These are phyloP conservation scores for Monosporascus sp. DNA, from an alignment of 2,329 filamentous ascomycete species.

Conservation along the genomic window DNA sequence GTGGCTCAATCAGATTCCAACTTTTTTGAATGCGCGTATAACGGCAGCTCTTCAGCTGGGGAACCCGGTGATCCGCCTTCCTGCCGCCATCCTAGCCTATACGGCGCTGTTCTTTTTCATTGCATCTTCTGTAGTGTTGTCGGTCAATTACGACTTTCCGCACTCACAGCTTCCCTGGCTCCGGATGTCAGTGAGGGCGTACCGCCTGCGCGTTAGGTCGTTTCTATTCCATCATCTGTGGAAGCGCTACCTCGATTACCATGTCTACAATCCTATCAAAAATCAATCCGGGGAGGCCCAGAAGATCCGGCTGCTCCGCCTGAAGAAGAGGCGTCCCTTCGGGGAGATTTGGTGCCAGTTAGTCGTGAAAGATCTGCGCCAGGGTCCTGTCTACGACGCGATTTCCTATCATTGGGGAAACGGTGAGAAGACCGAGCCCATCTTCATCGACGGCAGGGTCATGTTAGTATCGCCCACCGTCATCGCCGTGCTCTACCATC, in stretches of 20 bases:
- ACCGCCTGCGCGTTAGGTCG: neutral
- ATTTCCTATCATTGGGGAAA: neutral
- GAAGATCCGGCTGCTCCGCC: neutral
- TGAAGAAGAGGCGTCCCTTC: neutral
- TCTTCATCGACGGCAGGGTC: constrained; percentile 1
- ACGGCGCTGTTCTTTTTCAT: neutral
- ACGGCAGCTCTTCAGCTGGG: neutral
- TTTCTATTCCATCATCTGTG: neutral
- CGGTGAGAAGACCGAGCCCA: neutral
- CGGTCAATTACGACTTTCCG: neutral
- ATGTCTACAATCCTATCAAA: neutral
- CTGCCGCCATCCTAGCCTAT: neutral
- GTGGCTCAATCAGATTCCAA: neutral
- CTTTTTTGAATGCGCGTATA: neutral
- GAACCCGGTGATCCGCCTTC: neutral
- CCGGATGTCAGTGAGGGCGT: neutral
- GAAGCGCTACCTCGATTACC: neutral
- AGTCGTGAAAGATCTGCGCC: neutral
- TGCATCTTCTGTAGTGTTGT: neutral
- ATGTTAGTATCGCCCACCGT: constrained; percentile 3
- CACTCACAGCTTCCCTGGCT: neutral
- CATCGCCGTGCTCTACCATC: constrained; percentile 1
- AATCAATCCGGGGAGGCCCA: neutral
- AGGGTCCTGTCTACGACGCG: neutral
- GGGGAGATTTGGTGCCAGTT: neutral